These are phyloP conservation scores for Phialocephala sp. DNA, from an alignment of 2,329 filamentous ascomycete genomes.

Conservation along the genomic window DNA sequence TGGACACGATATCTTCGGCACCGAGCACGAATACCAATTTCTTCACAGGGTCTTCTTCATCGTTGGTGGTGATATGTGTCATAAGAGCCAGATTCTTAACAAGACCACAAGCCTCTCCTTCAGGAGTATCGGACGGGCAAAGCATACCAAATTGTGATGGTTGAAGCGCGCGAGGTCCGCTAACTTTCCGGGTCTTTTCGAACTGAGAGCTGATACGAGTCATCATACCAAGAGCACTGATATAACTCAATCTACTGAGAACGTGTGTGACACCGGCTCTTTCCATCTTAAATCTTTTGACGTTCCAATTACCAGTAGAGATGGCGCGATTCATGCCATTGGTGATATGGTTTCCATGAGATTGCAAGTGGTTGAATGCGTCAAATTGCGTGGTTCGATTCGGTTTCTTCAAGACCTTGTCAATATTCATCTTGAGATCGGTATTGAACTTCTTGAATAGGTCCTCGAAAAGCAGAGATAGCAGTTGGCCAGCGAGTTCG, in stretches of 20 bases:
- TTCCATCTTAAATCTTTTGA: slow-evolving; percentile 99
- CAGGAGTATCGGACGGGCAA: slow-evolving; percentile 94
- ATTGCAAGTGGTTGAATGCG: slow-evolving; percentile 81
- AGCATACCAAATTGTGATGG: slow-evolving; percentile 99
- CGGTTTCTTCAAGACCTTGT: slow-evolving; percentile 94
- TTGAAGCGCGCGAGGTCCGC: slow-evolving; percentile 91
- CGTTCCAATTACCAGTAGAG: slow-evolving; percentile 95
- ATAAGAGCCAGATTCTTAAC: slow-evolving; percentile 98
- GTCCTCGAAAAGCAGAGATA: slow-evolving; percentile 95
- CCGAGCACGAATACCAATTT: slow-evolving; percentile 87
- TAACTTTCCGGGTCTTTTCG: slow-evolving; percentile 97
- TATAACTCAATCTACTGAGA: slow-evolving; percentile 92
- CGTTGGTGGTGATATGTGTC: slow-evolving; percentile 98
- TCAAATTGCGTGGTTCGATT: slow-evolving; percentile 89
- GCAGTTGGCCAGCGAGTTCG: slow-evolving; percentile 90
- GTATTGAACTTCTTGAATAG: slow-evolving; percentile 94
- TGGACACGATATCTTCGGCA: slow-evolving; percentile 78
- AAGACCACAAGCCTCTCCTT: slow-evolving; percentile 97
- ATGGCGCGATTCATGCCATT: slow-evolving; percentile 95
- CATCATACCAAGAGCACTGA: slow-evolving; percentile 98
- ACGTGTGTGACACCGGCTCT: slow-evolving; percentile 96
- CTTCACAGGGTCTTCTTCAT: slow-evolving; percentile 88
- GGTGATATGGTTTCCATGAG: slow-evolving; percentile 86
- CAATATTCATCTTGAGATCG: slow-evolving; percentile 89
- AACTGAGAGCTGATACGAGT: slow-evolving; percentile 98